Percentiles rank a stretch among this genome's conserved stretches.
These are phyloP conservation scores for Verticillium tricorpus DNA, from an alignment of 2,329 filamentous ascomycete genomes.

Conservation along the genomic window DNA sequence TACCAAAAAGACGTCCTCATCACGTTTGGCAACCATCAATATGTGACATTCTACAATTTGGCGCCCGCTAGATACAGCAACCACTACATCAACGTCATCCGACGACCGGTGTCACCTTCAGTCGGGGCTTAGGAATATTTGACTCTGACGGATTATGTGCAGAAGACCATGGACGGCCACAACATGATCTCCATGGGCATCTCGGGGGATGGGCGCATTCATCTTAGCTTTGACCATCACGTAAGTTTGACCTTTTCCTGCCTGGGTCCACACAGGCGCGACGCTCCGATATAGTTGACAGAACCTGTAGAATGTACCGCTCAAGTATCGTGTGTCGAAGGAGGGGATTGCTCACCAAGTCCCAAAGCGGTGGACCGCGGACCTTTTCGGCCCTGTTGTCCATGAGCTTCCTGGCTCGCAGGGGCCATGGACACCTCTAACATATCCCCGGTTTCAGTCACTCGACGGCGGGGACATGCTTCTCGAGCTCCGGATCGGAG, in stretches of 20 bases:
- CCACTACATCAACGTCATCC: slow-evolving; percentile 13
- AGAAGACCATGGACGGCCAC: slow-evolving; percentile 15
- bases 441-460: slow-evolving; percentile 14
- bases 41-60: slow-evolving; percentile 14
- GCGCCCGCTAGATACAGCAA: slow-evolving; percentile 10
- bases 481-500: slow-evolving; percentile 14
- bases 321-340: slow-evolving; percentile 16
- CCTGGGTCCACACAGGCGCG: too few relatives aligned
- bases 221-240: slow-evolving; percentile 17
- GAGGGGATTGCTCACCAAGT: slow-evolving; percentile 5
- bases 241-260: not conserved
- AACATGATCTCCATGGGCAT: slow-evolving; percentile 17
- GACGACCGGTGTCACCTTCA: slow-evolving; percentile 2
- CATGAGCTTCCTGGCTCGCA: slow-evolving; percentile 11
- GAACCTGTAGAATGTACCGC: slow-evolving; percentile 10
- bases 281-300: not conserved
- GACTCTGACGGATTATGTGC: slow-evolving; percentile 14
- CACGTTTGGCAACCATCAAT: slow-evolving; percentile 14
- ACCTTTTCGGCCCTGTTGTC: slow-evolving; percentile 8
- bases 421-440: slow-evolving; percentile 12
- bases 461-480: slow-evolving; percentile 10
- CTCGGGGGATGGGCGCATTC: slow-evolving; percentile 14
- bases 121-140: slow-evolving; percentile 12
- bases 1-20: slow-evolving; percentile 15
- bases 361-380: slow-evolving; percentile 7